Evolutionary conservation across 169 alveolate genomes (phyloP).

Genomic region (Eimeria acervulina): DNA sequence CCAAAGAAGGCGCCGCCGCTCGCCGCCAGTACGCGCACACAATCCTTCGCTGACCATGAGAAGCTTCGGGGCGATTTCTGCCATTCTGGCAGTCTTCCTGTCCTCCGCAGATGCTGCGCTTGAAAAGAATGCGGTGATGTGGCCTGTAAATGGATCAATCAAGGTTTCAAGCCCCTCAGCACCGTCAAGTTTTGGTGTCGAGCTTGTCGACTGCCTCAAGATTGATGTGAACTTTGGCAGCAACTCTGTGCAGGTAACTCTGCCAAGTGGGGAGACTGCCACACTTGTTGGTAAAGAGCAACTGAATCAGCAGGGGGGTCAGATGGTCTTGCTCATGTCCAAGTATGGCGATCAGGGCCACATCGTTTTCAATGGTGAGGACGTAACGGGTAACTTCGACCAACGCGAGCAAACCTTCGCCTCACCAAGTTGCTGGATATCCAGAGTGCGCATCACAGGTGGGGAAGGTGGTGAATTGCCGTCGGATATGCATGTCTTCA

Average conservation of each 20-base stretch:
- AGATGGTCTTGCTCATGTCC: slow-evolving; percentile 14
- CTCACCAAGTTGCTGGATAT: not conserved
- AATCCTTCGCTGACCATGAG: not conserved
- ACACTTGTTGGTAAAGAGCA: not conserved
- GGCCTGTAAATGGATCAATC: slow-evolving; percentile 61
- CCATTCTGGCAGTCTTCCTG: slow-evolving; percentile 16
- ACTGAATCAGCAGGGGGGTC: not conserved
- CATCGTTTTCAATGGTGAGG: slow-evolving; percentile 28
- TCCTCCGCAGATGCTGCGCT: slow-evolving; percentile 2
- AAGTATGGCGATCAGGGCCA: not conserved
- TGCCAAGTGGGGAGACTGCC: not conserved
- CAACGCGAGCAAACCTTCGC: slow-evolving; percentile 9
- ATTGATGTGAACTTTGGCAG: not conserved
- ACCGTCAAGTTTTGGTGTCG: not conserved
- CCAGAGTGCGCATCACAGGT: slow-evolving; percentile 1
- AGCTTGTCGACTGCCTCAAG: not conserved
- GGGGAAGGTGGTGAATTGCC: not conserved
- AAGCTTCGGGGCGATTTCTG: slow-evolving; percentile 41
- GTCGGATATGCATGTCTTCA: not conserved
- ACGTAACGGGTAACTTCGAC: not conserved
- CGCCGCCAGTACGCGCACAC: slow-evolving; percentile 46
- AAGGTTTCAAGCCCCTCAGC: slow-evolving; percentile 7
- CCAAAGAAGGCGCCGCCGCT: not conserved
- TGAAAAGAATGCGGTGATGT: not conserved
- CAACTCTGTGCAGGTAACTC: not conserved